Base-by-base conservation (phyloP, 139 green algal species). In the Limnomonas spitsbergensis region DNA sequence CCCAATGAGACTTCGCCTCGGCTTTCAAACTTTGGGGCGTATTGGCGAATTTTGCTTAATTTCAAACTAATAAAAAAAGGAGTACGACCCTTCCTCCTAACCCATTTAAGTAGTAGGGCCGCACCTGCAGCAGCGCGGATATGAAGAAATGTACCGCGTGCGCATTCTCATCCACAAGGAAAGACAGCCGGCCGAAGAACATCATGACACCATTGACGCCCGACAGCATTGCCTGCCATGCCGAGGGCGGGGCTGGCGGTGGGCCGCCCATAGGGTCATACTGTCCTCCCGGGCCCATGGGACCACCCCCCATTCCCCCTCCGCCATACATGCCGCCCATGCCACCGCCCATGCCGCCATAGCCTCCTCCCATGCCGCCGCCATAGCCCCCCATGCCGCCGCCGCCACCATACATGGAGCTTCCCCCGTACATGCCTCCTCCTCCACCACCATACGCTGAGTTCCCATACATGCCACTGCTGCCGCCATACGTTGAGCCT, bases 71-170 rank as follows among this genome's bases (percentile, higher is more conserved):
- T n/a, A n/a, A n/a, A n/a, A n/a, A n/a, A n/a, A n/a, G n/a, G n/a
- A n/a, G n/a, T n/a, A n/a, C n/a, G n/a, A n/a, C n/a, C n/a, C n/a
- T n/a, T n/a, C n/a, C n/a, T n/a, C n/a, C n/a, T n/a, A n/a, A n/a
- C n/a, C n/a, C n/a, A n/a, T n/a, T n/a, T n/a, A n/a, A n/a, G n/a
- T n/a, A n/a, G n/a, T n/a, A n/a, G n/a, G n/a, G 47, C 20, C 47
- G 20, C 20, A 61, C 47, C 47, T 61, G 47, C 70, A 99, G 87
- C 73, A 99, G 79, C 1, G 94, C 94, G 0, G 85, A 92, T 37
- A 99, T 95, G 86, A 99, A 99, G 83, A 99, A 99, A 85, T 99
- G 95, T 26, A 99, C 84, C 2, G 96, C 96, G 74, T 98, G 94
- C 36, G 96, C 92, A 80, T 99, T 99, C 77, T 99, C 95, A 82